phyloP scores from a whole-genome alignment of 2,329 filamentous ascomycete species.

The Daldinia eschscholtzii region DNA sequence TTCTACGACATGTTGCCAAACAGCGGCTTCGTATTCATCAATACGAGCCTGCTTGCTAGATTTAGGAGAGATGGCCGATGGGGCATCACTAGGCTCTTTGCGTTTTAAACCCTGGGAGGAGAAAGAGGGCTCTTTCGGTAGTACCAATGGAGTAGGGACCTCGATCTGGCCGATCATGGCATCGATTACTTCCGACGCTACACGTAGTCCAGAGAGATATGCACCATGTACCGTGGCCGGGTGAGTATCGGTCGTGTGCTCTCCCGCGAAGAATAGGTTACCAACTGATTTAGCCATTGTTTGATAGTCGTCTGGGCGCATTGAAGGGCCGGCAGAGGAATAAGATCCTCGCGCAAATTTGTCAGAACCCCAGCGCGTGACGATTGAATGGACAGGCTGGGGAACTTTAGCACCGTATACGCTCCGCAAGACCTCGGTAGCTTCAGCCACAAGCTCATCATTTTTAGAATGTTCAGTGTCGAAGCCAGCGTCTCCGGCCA shows the following conservation, averaged over 20 bases:
- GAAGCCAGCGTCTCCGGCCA: slow-evolving; percentile 94
- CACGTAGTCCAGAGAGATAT: slow-evolving; percentile 91
- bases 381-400: slow-evolving; percentile 83
- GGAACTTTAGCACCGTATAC: slow-evolving; percentile 81
- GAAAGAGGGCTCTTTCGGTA: slow-evolving; percentile 67
- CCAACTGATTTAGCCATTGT: slow-evolving; percentile 86
- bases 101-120: slow-evolving; percentile 63
- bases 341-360: slow-evolving; percentile 94
- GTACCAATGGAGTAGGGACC: slow-evolving; percentile 80
- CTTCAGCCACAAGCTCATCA: slow-evolving; percentile 81
- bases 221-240: slow-evolving; percentile 97
- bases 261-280: slow-evolving; percentile 93
- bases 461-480: slow-evolving; percentile 85
- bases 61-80: slow-evolving; percentile 53
- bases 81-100: slow-evolving; percentile 56
- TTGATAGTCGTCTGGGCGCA: slow-evolving; percentile 90
- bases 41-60: slow-evolving; percentile 66
- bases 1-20: slow-evolving; percentile 64
- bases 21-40: slow-evolving; percentile 68
- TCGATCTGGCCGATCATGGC: slow-evolving; percentile 84
- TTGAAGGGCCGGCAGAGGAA: slow-evolving; percentile 88
- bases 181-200: slow-evolving; percentile 87
- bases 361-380: slow-evolving; percentile 94
- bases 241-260: slow-evolving; percentile 95
- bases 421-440: slow-evolving; percentile 80